Evolutionary conservation across 805 yeast species (phyloP), one percentile per base, ranked within the genome.

Genomic region (Saturnispora dispora): DNA sequence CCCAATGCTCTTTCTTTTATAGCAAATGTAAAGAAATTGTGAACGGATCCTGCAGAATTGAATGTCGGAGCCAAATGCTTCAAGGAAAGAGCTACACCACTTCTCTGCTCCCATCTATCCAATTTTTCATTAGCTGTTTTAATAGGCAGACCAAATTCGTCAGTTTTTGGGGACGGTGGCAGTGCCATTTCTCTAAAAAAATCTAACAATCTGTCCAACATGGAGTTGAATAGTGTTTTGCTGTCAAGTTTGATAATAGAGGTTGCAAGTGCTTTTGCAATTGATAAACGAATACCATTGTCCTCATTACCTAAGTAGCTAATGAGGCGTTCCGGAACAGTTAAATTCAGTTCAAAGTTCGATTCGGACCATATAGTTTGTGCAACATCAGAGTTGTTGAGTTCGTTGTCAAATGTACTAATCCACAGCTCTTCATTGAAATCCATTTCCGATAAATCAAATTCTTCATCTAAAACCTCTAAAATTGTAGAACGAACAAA

Each of bases 381-480:
- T 0, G 97, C 96, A 17, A 83, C 60, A 25, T 79, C 83, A 5
- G 82, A 73, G 53, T 80, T 80, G 10, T 71, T 63, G 17, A 74
- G 75, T 47, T 83, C 88, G 45, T 80, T 82, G 63, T 89, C 96
- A 63, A 83, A 88, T 53, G 78, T 74, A 23, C 86, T 76, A 52
- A 93, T 81, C 81, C 86, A 90, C 22, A 93, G 67, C 63, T 90
- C 95, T 33, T 55, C 61, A 45, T 48, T 57, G 42, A 60, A 61
- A 56, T 72, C 57, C 36, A 71, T 54, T 3, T 73, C 69, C 2
- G 77, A 72, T 48, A 85, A 70, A 51, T 78, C 82, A 59, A 85
- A 86, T 61, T 93, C 97, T 47, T 88, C 79, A 64, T 91, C 97
- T 30, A 91, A 63, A 8, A 83, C 83, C 63, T 93, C 97, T 55